These are phyloP conservation scores for Fusarium redolens DNA, from an alignment of 2,329 filamentous ascomycete species.

Conservation along the genomic window DNA sequence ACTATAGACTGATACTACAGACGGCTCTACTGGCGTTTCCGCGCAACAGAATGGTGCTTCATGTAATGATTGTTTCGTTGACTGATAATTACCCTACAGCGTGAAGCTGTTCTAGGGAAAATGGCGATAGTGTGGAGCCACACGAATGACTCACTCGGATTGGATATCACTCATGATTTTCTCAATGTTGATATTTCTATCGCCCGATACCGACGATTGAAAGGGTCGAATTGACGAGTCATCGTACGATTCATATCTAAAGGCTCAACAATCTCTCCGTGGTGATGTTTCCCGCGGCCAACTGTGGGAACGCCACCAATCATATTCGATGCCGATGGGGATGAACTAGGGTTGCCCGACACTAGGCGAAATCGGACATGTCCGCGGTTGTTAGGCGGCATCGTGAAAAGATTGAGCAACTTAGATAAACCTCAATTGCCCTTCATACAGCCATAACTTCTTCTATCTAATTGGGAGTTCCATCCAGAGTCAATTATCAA, in stretches of 20 bases:
- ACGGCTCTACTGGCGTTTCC: no score
- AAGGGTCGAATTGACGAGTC: neutral
- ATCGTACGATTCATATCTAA: neutral
- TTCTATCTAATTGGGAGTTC: rapidly evolving
- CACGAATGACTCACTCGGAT: no score
- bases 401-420: neutral
- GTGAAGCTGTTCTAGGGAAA: no score
- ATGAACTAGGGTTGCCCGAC: neutral
- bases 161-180: no score
- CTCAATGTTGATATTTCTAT: no score
- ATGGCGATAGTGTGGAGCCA: no score
- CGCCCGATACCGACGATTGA: no score
- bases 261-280: neutral
- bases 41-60: no score
- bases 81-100: no score
- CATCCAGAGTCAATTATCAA: rapidly evolving
- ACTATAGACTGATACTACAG: no score
- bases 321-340: neutral
- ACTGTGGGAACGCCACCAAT: neutral
- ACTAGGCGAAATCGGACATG: neutral
- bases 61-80: no score
- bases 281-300: neutral
- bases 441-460: rapidly evolving
- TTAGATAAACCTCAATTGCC: no score
- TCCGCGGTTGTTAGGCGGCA: neutral